Base-by-base conservation (phyloP, 2,329 filamentous ascomycete species). In the Trichoderma koningii region DNA sequence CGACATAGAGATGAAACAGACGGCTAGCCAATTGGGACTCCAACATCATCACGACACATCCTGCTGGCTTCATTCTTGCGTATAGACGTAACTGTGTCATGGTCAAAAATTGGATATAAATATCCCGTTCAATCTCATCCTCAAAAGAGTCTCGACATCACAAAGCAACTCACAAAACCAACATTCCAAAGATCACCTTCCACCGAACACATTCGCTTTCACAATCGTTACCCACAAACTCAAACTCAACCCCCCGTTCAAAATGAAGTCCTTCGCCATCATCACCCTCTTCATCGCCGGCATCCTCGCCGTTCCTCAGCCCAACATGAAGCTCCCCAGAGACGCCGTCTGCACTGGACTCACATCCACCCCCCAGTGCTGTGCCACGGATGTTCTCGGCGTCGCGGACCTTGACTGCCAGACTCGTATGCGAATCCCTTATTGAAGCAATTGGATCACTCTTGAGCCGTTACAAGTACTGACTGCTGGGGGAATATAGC, bases 341-440 rank as follows among this genome's bases (percentile, higher is more conserved):
- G 19, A 3, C 41, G 17, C 15, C 0, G 41, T 50, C 42, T 74
- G 74, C 67, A 62, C 69, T 7, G 67, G 66, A 1, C 70, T 73
- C 10, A 70, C 69, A 44, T 66, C 70, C 63, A 76, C 68, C 45
- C 71, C 79, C 5, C 75, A 77, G 55, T 85, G 82, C 76, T 85
- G 82, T 70, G 77, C 79, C 6, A 79, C 78, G 56, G 76, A 83
- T 67, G 75, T 83, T 38, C 76, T 84, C 30, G 78, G 80, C 68
- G 67, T 84, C 65, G 78, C 77, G 21, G 77, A 79, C 71, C 73
- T 84, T 47, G 72, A 83, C 73, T 85, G 82, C 74, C 19, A 14
- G 3, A 47, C 26, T 19, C 67, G 68, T 69, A 62, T 61, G 68
- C 47, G 9, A 19, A 21, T 15, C 12, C 4, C 7, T 15, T 0